phyloP scores from a whole-genome alignment of 352 stramenopile species.

The Albugo laibachii region DNA sequence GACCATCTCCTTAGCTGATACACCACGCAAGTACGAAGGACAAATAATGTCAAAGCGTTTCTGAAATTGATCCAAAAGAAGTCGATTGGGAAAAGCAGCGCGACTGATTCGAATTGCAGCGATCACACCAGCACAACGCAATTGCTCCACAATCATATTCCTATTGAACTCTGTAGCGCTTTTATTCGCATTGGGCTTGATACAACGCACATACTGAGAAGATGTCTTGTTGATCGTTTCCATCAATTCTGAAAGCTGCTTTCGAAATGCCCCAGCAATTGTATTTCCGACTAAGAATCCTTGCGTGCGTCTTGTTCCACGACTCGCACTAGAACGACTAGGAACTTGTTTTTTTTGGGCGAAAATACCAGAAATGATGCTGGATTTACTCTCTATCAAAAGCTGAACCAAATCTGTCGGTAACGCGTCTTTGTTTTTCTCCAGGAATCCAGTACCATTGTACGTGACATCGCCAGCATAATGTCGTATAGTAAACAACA shows the following conservation, averaged over 20 bases:
- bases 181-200: conserved; percentile 84
- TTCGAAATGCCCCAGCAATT: conserved; percentile 68
- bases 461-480: conserved; percentile 74
- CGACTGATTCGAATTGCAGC: conserved; percentile 78
- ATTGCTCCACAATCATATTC: conserved; percentile 74
- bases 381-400: conserved; percentile 32
- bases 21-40: conserved; percentile 34
- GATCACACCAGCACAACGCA: conserved; percentile 79
- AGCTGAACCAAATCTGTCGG: conserved; percentile 61
- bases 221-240: conserved; percentile 77
- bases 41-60: conserved; percentile 73
- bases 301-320: conserved; percentile 28
- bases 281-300: conserved; percentile 69
- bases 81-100: conserved; percentile 78
- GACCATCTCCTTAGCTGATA: conserved; percentile 37
- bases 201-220: conserved; percentile 77
- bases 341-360: conserved; percentile 12
- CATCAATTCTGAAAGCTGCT: conserved; percentile 71
- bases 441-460: conserved; percentile 44
- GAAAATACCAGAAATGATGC: conserved; percentile 53
- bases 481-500: conserved; percentile 64
- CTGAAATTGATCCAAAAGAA: conserved; percentile 74
- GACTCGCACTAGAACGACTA: conserved; percentile 10
- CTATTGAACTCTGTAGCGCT: conserved; percentile 66
- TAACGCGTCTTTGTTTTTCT: conserved; percentile 79